Percentiles rank a stretch among this genome's conserved stretches.
Conservation (phyloP, 495 filamentous ascomycete genomes). For the Aspergillus heteromorphus region DNA sequence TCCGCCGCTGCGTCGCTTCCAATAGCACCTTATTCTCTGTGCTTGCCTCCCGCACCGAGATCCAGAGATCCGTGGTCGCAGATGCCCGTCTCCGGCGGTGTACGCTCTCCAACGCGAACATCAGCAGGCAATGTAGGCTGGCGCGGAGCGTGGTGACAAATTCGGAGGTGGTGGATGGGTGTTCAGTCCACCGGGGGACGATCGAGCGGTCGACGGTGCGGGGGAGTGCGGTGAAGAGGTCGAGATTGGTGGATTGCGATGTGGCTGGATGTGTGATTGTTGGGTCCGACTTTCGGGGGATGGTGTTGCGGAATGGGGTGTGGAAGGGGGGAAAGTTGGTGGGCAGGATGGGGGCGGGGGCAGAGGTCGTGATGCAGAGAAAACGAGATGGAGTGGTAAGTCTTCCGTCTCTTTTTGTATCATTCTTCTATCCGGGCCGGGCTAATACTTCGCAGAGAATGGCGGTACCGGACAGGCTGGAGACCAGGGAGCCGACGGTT, state of each 20-base stretch:
- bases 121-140: slow-evolving; percentile 13
- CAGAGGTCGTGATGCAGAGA: slow-evolving; percentile 12
- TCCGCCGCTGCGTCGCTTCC: slow-evolving; percentile 12
- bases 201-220: slow-evolving; percentile 7
- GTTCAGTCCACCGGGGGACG: slow-evolving; percentile 12
- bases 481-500: neutral
- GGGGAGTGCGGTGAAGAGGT: slow-evolving; percentile 13
- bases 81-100: slow-evolving; percentile 16
- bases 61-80: slow-evolving; percentile 10
- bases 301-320: slow-evolving; percentile 30
- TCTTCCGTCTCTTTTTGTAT: neutral
- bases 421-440: no score
- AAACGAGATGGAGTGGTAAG: slow-evolving; percentile 11
- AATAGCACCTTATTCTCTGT: slow-evolving; percentile 15
- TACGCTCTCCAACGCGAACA: slow-evolving; percentile 16
- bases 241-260: slow-evolving; percentile 25
- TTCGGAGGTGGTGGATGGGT: slow-evolving; percentile 19
- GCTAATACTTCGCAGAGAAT: neutral
- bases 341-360: slow-evolving; percentile 18
- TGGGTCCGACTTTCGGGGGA: slow-evolving; percentile 22
- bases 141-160: slow-evolving; percentile 10
- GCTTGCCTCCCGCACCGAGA: slow-evolving; percentile 3
- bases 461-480: neutral
- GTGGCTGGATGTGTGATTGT: slow-evolving; percentile 26
- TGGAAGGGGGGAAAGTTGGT: slow-evolving; percentile 32